These are phyloP conservation scores for Salix dunnii DNA, from an alignment of 345 rosid genomes.

Conservation along the genomic window DNA sequence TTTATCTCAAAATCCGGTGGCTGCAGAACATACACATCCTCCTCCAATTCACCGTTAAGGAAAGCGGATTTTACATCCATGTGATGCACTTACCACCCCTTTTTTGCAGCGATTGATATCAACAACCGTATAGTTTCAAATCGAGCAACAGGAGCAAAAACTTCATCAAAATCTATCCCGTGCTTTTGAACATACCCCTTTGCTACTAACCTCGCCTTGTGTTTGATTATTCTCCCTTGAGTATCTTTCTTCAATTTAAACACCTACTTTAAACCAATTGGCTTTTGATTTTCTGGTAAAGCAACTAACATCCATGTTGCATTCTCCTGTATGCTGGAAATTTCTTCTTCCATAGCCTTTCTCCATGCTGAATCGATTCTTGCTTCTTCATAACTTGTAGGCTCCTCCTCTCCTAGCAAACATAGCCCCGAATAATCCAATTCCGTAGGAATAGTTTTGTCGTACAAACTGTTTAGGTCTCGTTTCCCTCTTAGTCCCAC, in stretches of 20 bases:
- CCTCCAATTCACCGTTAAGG: not conserved
- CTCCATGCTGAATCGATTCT: not conserved
- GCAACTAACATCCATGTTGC: not conserved
- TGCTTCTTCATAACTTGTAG: not conserved
- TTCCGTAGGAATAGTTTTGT: no score
- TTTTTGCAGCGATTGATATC: no score
- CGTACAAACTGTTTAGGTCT: not conserved
- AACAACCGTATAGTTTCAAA: no score
- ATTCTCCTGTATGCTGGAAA: not conserved
- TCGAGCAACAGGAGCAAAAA: no score
- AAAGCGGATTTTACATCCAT: slow-evolving; percentile 1
- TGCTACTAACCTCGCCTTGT: not conserved
- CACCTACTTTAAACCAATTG: not conserved
- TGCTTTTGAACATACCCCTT: no score
- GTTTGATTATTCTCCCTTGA: not conserved
- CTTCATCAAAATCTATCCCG: no score
- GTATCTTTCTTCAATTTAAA: not conserved
- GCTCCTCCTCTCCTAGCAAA: not conserved
- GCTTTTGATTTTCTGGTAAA: not conserved
- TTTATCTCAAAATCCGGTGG: no score
- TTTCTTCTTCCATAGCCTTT: not conserved
- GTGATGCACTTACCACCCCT: not conserved
- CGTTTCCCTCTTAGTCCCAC: not conserved
- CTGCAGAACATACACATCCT: no score
- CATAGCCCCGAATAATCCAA: no score